Conservation (phyloP, 2,329 filamentous ascomycete genomes). For the Cryphonectria radicalis region DNA sequence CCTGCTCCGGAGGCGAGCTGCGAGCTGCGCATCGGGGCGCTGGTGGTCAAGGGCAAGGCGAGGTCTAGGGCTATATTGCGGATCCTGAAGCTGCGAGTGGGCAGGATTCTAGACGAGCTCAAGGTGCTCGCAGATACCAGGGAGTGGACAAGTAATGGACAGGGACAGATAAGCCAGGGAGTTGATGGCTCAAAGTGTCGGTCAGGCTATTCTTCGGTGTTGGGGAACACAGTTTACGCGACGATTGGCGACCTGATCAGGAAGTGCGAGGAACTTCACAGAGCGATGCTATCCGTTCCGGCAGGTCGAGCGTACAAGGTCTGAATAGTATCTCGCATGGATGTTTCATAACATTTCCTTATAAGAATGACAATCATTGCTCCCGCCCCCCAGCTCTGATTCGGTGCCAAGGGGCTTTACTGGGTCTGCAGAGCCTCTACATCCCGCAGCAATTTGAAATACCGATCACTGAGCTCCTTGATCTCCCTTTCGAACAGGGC, state of each 20-base stretch:
- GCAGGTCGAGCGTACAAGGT: neutral
- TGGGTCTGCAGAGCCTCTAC: neutral
- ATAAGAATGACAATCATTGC: neutral
- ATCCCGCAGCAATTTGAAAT: neutral
- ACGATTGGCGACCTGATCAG: neutral
- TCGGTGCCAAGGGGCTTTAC: neutral
- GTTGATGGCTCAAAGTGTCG: neutral
- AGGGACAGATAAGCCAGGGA: neutral
- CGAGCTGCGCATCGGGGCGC: neutral
- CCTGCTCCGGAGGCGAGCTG: neutral
- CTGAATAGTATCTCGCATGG: neutral
- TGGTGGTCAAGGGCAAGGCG: neutral
- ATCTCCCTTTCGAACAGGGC: neutral
- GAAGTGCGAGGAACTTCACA: neutral
- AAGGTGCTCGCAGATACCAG: neutral
- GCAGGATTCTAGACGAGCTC: neutral
- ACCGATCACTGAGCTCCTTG: neutral
- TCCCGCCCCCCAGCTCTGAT: neutral
- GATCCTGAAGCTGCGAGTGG: neutral
- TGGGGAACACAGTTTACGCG: neutral
- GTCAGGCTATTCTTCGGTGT: no score
- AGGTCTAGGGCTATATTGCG: neutral
- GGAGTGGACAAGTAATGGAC: neutral
- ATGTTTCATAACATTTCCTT: neutral
- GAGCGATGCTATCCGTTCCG: neutral